These are phyloP conservation scores for Truncatella angustata DNA, from an alignment of 2,329 filamentous ascomycete genomes.

Conservation along the genomic window DNA sequence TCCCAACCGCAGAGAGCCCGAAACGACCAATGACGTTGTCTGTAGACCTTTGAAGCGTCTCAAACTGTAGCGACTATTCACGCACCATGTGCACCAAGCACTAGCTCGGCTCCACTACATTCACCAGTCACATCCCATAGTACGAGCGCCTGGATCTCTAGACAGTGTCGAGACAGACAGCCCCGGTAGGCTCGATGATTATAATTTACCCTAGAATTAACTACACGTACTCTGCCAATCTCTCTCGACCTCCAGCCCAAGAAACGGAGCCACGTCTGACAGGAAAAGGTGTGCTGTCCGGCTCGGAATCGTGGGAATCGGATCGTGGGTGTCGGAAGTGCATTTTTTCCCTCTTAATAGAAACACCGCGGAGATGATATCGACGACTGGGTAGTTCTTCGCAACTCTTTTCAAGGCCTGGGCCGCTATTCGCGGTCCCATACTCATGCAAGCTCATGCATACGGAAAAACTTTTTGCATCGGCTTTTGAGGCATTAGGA, in stretches of 20 bases:
- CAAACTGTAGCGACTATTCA: background rate
- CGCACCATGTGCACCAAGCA: background rate
- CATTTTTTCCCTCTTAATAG: too few relatives aligned
- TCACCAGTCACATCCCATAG: background rate
- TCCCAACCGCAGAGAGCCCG: constrained; percentile 5
- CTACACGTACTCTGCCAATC: background rate
- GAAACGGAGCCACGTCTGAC: background rate
- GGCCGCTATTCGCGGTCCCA: too few relatives aligned
- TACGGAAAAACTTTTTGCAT: too few relatives aligned
- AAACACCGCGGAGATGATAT: background rate
- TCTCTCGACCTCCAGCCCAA: background rate
- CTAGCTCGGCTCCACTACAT: background rate
- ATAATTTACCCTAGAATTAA: background rate
- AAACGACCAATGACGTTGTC: background rate
- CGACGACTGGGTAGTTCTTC: too few relatives aligned
- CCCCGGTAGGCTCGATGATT: background rate
- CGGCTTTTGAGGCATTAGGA: background rate
- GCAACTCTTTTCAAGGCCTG: too few relatives aligned
- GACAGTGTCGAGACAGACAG: background rate
- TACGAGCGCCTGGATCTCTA: background rate
- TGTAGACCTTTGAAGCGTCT: background rate
- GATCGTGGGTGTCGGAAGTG: too few relatives aligned
- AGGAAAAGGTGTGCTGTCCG: background rate
- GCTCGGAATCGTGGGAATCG: background rate
- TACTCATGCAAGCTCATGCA: too few relatives aligned